These are phyloP conservation scores for Trametes cingulata DNA, from an alignment of 768 basidiomycete genomes.

Conservation along the genomic window DNA sequence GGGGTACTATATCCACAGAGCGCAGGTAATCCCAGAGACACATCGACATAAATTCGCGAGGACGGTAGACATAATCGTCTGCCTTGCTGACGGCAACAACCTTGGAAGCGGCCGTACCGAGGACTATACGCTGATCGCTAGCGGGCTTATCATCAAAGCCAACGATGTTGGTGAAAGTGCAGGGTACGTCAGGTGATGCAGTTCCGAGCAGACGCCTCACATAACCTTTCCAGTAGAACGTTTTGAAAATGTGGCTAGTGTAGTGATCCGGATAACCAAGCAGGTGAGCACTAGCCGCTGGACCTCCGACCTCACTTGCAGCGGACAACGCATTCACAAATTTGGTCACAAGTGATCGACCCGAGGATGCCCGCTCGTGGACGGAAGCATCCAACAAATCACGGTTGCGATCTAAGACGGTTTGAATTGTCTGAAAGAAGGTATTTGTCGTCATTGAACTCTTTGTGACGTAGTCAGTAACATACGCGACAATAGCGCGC, in stretches of 20 bases:
- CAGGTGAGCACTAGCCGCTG: not conserved
- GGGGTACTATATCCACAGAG: too few species aligned
- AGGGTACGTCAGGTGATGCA: not conserved
- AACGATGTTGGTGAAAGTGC: not conserved
- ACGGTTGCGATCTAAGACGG: slow-evolving; percentile 6
- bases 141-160: slow-evolving; percentile 15
- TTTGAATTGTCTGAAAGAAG: slow-evolving; percentile 36
- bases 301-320: not conserved
- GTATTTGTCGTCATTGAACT: slow-evolving; percentile 39
- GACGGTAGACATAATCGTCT: too few species aligned
- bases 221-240: not conserved
- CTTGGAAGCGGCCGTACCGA: too few species aligned
- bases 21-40: too few species aligned
- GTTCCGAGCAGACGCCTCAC: not conserved
- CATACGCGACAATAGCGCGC: slow-evolving; percentile 39
- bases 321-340: not conserved
- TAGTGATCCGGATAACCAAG: not conserved
- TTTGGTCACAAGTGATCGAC: not conserved
- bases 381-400: not conserved
- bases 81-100: too few species aligned
- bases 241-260: not conserved
- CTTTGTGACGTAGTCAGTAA: slow-evolving; percentile 48
- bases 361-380: not conserved
- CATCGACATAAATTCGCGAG: too few species aligned
- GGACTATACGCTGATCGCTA: too few species aligned